phyloP scores from a whole-genome alignment of 1,139 yeast genomes.

The Geotrichum restrictum region DNA sequence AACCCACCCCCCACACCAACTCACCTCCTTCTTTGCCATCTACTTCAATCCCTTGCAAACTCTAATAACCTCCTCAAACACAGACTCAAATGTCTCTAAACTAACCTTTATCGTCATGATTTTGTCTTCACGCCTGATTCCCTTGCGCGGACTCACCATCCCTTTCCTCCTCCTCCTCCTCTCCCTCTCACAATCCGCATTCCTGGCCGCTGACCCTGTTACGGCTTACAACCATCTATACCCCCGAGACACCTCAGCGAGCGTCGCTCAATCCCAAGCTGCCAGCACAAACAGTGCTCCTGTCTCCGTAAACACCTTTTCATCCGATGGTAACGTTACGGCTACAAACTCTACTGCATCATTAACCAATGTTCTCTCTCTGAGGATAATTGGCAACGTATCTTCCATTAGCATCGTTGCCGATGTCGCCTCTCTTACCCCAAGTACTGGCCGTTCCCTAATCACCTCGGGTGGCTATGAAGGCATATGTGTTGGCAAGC shows the following conservation, averaged over 20 bases:
- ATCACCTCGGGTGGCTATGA: conserved; percentile 25
- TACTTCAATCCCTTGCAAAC: not conserved
- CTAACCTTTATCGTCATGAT: not conserved
- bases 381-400: conserved; percentile 4
- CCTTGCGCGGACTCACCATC: not conserved
- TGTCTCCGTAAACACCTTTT: not conserved
- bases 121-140: not conserved
- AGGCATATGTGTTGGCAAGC: conserved; percentile 30
- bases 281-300: conserved; percentile 3
- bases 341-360: conserved; percentile 2
- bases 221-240: not conserved
- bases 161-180: not conserved
- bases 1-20: too few species aligned
- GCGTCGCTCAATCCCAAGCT: not conserved
- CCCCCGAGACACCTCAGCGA: not conserved
- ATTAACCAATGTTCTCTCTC: conserved; percentile 1
- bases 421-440: conserved; percentile 30
- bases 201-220: conserved; percentile 1
- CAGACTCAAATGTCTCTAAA: not conserved
- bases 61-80: not conserved
- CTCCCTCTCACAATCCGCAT: not conserved
- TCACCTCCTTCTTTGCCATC: too few species aligned
- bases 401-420: conserved; percentile 23
- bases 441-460: conserved; percentile 27
- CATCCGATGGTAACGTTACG: conserved; percentile 1